Base-by-base conservation (phyloP, 257 asterid species). In the Cruciata laevipes region DNA sequence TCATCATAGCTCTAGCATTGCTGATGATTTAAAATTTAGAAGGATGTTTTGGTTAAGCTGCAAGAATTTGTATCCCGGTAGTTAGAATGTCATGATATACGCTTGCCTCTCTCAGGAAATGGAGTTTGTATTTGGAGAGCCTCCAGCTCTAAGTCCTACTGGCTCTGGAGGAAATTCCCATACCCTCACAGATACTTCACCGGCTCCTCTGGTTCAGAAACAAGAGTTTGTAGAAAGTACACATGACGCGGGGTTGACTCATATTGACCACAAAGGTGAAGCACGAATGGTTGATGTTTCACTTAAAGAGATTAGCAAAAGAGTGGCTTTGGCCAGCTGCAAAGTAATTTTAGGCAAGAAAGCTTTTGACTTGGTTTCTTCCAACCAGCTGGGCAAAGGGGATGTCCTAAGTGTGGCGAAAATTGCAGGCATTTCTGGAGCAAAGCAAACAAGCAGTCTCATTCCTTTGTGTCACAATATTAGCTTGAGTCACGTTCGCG, bases 321-420 rank as follows among this genome's bases (percentile, higher is more conserved):
- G 63, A 38, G 16, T 59, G 6, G 63, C 63, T 59, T 16, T 25
- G 32, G 63, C 63, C 38, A 59, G 63, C 63, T 59, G 63, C 63
- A 59, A 59, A 59, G 63, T 59, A 25, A 25, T 59, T n/a, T 6
- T 59, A n/a, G 63, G 40, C 20, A 59, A 24, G 63, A 38, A 59
- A 59, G 63, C 27, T 25, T 59, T 59, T 59, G 6, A 32, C 14
- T 27, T 59, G 38, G 63, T 59, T 27, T 59, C 63, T 24, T 25
- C 63, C 2, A 59, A 59, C 63, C 63, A 59, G 37, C 7, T 59
- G 20, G 37, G 33, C 17, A 59, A 59, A 59, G 63, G 63, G 8
- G 63, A 59, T 59, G 63, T 59, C 37, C 37, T 59, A 12, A 59
- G 63, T 25, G 63, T 59, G 20, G 63, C 63, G 38, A 59, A 59